Conservation (phyloP, 148 eudicot genomes). For the Fagopyrum esculentum region DNA sequence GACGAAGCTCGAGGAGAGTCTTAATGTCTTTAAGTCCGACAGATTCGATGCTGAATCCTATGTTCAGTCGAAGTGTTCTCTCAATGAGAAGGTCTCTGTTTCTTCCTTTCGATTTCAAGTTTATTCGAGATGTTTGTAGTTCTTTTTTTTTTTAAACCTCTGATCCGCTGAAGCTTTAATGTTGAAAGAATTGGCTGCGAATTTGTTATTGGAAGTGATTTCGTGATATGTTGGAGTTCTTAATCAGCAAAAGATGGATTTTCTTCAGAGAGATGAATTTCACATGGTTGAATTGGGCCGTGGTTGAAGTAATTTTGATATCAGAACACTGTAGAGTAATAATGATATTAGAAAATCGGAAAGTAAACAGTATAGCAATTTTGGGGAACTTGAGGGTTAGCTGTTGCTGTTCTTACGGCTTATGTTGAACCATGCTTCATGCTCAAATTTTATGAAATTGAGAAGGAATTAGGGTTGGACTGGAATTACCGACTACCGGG, state of each 20-base stretch:
- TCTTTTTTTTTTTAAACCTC: neutral
- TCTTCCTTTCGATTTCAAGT: neutral
- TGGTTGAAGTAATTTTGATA: neutral
- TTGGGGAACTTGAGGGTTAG: neutral
- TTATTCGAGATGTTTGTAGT: neutral
- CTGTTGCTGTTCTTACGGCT: neutral
- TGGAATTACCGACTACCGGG: neutral
- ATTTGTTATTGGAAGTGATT: constrained; percentile 8
- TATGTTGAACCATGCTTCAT: neutral
- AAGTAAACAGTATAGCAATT: neutral
- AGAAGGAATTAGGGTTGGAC: constrained; percentile 1
- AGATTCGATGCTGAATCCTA: constrained; percentile 68
- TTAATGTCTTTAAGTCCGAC: constrained; percentile 74
- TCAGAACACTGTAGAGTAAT: constrained; percentile 3
- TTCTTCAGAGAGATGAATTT: neutral
- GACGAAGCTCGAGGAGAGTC: constrained; percentile 72
- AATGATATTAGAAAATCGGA: too few relatives aligned
- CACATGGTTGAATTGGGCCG: neutral
- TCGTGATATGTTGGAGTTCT: neutral
- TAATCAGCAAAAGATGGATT: neutral
- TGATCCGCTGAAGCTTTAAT: constrained; percentile 4
- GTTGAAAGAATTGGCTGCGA: neutral
- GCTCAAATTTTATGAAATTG: neutral
- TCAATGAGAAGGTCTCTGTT: constrained; percentile 68
- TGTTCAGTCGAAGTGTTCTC: constrained; percentile 80